Base-by-base conservation (phyloP, 1,139 yeast species). In the Pichia sp. region DNA sequence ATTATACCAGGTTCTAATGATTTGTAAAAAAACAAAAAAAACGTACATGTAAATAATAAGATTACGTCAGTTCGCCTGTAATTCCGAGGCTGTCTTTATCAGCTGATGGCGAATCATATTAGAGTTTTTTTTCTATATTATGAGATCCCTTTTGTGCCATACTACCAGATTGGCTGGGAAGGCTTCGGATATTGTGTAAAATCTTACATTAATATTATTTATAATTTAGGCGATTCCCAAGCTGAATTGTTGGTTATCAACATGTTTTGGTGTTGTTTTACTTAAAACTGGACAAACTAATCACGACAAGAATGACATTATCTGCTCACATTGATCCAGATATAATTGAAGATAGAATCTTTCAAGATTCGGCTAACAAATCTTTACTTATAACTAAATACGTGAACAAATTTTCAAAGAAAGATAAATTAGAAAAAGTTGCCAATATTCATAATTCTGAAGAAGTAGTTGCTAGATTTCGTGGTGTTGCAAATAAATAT, bases 401-500 rank as follows among this genome's bases (percentile, higher is more conserved):
- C 44, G 43, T 52, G 29, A 34, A 40, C 6, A 45, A 49, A 33
- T 53, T 53, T 44, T 40, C 55, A 11, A 40, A 50, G 33, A 55
- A 48, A 28, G 40, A 18, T 18, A 18, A 18, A 18, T 18, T 18
- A 18, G 40, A 38, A 7, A 34, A 37, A 34, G 6, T 3, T 6
- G 4, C 31, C 8, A 18, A 31, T 4, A 5, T 7, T 10, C 7
- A 10, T 36, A 10, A 26, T 7, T 4, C 11, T 10, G 33, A 36
- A 8, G 43, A 45, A 25, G 27, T 62, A 5, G 60, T 61, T 34
- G 52, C 65, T 18, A 53, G 54, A 48, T 56, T 64, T 47, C 45
- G 53, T 26, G 60, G 62, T 53, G 48, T 67, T 64, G 50, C 54
- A 9, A 78, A 80, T 43, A 77, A 77, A 60, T 78, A 74, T 67